Conservation (phyloP, 73 alveolate genomes). For the Symbiodinium natans region DNA sequence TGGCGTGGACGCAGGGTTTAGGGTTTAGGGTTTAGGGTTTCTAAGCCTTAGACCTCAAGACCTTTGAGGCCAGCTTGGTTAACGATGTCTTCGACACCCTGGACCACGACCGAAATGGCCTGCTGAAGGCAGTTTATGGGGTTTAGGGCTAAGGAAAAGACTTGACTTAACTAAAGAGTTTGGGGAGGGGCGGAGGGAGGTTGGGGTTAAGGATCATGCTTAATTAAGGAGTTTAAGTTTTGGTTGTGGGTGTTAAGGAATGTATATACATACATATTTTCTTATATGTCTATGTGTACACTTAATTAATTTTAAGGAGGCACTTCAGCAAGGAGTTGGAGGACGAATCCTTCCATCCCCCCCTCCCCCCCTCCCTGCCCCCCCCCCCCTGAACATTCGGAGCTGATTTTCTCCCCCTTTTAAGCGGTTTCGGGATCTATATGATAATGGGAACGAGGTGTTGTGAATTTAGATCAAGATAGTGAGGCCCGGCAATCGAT, state of each 20-base stretch:
- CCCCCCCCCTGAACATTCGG: neutral
- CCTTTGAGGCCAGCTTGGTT: slow-evolving; percentile 16
- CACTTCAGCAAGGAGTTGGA: neutral
- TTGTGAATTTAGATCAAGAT: too few species aligned
- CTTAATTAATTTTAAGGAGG: neutral
- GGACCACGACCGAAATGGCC: slow-evolving; percentile 82
- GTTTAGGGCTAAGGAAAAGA: too few species aligned
- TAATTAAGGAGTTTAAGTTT: neutral
- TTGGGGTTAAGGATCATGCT: neutral
- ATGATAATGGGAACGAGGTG: too few species aligned
- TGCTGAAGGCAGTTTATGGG: slow-evolving; percentile 16
- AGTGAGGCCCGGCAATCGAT: too few species aligned
- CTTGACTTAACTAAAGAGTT: too few species aligned
- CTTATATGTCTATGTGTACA: neutral
- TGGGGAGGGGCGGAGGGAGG: too few species aligned
- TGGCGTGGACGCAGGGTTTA: too few species aligned
- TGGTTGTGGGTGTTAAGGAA: neutral
- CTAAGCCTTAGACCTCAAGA: too few species aligned
- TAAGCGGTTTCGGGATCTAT: too few species aligned
- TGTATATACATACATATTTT: neutral
- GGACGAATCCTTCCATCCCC: neutral
- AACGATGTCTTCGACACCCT: slow-evolving; percentile 34
- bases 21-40: too few species aligned
- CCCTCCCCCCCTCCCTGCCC: neutral
- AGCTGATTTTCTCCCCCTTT: too few species aligned